Percentiles rank a stretch among this genome's conserved stretches.
Evolutionary conservation across 2,329 filamentous ascomycete genomes (phyloP).

Genomic region (Fusarium anthophilum): DNA sequence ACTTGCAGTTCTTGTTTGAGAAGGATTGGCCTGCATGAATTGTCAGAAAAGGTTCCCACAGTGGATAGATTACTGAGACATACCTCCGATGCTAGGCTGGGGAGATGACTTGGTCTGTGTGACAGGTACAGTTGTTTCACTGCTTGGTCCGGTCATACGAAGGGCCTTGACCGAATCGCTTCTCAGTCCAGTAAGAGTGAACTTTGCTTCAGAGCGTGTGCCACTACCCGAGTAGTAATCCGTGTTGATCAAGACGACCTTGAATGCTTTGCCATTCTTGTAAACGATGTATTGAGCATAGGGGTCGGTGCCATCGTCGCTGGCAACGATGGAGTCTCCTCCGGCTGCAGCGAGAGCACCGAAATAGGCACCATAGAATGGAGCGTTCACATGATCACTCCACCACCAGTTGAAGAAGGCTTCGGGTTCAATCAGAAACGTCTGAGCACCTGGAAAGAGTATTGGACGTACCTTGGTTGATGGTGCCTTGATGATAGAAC

Average conservation of each 20-base stretch:
- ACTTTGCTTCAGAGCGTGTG: background rate
- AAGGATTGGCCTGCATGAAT: background rate
- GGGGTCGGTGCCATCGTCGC: background rate
- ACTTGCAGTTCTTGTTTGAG: background rate
- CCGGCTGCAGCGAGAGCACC: background rate
- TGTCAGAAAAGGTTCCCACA: accelerated
- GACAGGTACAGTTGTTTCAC: background rate
- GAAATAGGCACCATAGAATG: background rate
- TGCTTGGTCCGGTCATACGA: background rate
- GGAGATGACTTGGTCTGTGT: background rate
- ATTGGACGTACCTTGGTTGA: background rate
- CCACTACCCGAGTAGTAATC: background rate
- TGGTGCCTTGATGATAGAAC: background rate
- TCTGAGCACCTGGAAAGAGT: background rate
- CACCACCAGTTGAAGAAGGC: background rate
- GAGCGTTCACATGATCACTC: background rate
- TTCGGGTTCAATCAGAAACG: accelerated
- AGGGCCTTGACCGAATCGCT: background rate
- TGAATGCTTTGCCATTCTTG: background rate
- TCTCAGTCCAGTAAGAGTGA: background rate
- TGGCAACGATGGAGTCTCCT: background rate
- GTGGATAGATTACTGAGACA: background rate
- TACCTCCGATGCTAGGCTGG: background rate
- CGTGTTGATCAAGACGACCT: background rate
- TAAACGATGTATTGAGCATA: background rate